Conservation (phyloP, 2,329 filamentous ascomycete species). For the Coniochaeta sp. region DNA sequence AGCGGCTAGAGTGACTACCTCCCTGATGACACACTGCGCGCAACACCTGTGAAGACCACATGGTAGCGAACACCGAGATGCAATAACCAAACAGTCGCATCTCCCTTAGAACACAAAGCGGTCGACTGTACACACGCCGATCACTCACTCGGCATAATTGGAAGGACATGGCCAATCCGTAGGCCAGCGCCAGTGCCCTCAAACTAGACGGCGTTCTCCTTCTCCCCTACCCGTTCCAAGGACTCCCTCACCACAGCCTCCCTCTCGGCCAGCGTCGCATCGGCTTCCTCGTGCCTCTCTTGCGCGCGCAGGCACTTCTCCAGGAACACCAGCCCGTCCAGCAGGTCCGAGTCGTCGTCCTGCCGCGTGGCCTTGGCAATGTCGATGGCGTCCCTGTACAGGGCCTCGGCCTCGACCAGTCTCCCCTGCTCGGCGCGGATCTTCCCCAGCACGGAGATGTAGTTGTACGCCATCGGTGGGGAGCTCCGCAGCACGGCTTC, state of each 20-base stretch:
- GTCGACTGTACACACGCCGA: not conserved
- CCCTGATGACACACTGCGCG: too few species aligned
- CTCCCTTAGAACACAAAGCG: not conserved
- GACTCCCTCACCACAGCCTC: conserved; percentile 4
- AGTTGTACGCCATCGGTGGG: conserved; percentile 1
- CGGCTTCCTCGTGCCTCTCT: conserved; percentile 1
- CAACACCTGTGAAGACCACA: too few species aligned
- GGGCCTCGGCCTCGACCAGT: not conserved
- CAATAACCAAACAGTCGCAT: not conserved
- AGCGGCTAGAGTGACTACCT: too few species aligned
- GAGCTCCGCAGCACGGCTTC: not conserved
- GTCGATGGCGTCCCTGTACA: conserved; percentile 2
- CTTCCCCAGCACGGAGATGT: conserved; percentile 1
- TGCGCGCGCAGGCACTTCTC: conserved; percentile 3
- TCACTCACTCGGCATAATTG: not conserved
- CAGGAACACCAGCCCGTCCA: conserved; percentile 4
- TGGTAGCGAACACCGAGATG: not conserved
- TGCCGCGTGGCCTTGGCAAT: not conserved
- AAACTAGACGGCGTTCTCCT: conserved; percentile 1
- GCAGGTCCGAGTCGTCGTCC: not conserved
- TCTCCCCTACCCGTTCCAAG: conserved; percentile 4
- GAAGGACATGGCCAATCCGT: too few species aligned
- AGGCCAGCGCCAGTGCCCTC: not conserved
- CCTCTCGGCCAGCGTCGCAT: not conserved
- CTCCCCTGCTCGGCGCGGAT: not conserved